Base-by-base conservation (phyloP, 108 stramenopile genomes). In the Phaeodactylum tricornutum region DNA sequence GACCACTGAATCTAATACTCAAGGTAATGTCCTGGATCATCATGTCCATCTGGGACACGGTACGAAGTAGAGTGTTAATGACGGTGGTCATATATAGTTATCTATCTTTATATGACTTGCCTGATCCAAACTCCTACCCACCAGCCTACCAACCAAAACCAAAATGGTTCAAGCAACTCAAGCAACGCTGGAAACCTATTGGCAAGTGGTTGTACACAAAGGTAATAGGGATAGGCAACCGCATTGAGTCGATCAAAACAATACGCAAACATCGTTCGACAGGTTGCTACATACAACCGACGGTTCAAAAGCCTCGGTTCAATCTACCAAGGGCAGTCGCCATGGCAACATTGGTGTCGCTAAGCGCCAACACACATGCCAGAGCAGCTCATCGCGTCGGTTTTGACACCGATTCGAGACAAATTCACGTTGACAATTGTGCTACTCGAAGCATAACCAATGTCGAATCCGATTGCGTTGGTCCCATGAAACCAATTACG, bases 361-460 rank as follows among this genome's bases (percentile, higher is more conserved):
- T n/a, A n/a, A n/a, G n/a, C n/a, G n/a, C n/a, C n/a, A n/a, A n/a
- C n/a, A n/a, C n/a, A n/a, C n/a, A n/a, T n/a, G n/a, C n/a, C 33
- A 34, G 12, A 11, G 33, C 9, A 34, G 33, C 27, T n/a, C 23
- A 27, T 7, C 11, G 9, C 27, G 47, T 30, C 15, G 14, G 25
- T 9, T 64, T 64, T 30, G 55, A 64, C 47, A 53, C 55, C 15
- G 62, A 64, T 27, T 64, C 62, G n/a, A 5, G 9, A 1, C 27
- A 15, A n/a, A 26, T 56, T 16, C 12, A 20, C 3, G 32, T 64
- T 20, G 55, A 64, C 37, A 64, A 64, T 49, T 16, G 62, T 5
- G 20, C 29, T 12, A 30, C 55, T 5, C 3, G 22, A 31, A 49
- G 55, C 27, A 56, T 64, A 2, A 41, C 55, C 7, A 14, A 42